These are phyloP conservation scores for Yamadazyma conglobata DNA, from an alignment of 1,139 yeast genomes.

Conservation along the genomic window DNA sequence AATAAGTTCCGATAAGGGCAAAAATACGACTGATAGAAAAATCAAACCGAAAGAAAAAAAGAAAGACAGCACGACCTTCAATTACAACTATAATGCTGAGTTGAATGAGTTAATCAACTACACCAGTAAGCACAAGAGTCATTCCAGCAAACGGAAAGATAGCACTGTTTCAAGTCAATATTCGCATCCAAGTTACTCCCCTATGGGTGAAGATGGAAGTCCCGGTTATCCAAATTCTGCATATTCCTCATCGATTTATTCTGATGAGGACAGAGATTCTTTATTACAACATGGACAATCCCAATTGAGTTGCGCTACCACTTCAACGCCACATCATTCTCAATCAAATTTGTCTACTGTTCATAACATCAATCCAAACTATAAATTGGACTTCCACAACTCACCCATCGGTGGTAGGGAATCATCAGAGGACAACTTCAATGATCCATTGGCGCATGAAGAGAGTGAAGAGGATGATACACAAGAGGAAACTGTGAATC, in stretches of 20 bases:
- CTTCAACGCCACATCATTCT: background rate
- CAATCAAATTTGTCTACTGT: background rate
- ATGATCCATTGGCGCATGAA: constrained; percentile 8
- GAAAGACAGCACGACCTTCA: constrained; percentile 9
- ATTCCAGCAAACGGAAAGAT: constrained; percentile 1
- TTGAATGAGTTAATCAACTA: constrained; percentile 11
- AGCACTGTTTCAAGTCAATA: constrained; percentile 2
- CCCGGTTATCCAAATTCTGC: constrained; percentile 2
- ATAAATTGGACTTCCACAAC: constrained; percentile 6
- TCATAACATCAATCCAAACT: constrained; percentile 2
- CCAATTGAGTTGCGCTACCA: background rate
- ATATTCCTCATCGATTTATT: constrained; percentile 6
- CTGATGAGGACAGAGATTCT: constrained; percentile 6
- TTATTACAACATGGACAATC: background rate
- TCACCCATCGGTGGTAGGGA: too few species aligned
- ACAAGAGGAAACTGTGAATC: constrained; percentile 10
- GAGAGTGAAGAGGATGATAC: constrained; percentile 10
- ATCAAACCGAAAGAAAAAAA: constrained; percentile 1
- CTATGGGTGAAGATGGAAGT: too few species aligned
- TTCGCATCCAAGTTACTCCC: constrained; percentile 1
- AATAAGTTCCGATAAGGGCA: constrained; percentile 10
- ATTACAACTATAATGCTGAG: constrained; percentile 13
- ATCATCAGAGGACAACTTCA: background rate
- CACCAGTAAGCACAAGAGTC: constrained; percentile 4
- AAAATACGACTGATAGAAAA: constrained; percentile 1